Conservation (phyloP, 495 filamentous ascomycete genomes). For the Polyplosphaeria fusca region DNA sequence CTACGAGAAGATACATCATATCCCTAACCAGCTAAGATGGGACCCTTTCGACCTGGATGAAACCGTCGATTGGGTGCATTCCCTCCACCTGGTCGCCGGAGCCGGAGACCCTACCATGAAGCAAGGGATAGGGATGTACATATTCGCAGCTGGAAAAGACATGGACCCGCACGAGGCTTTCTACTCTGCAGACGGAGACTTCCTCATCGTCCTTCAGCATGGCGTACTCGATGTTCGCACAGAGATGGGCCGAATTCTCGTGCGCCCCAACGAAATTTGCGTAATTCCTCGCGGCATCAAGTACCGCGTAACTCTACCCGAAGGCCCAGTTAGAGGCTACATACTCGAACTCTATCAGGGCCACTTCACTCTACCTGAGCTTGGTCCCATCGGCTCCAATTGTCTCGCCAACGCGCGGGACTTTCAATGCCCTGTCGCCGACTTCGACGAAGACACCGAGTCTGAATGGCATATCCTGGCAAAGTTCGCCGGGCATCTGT, state of each 20-base stretch:
- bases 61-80: constrained; percentile 73
- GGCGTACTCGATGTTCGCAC: constrained; percentile 83
- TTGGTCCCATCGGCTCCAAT: constrained; percentile 86
- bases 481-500: constrained; percentile 79
- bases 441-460: constrained; percentile 61
- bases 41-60: constrained; percentile 78
- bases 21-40: constrained; percentile 90
- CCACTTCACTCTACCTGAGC: constrained; percentile 79
- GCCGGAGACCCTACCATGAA: constrained; percentile 82
- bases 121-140: constrained; percentile 73
- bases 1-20: constrained; percentile 55
- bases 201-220: constrained; percentile 80
- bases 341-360: constrained; percentile 83
- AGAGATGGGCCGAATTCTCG: constrained; percentile 75
- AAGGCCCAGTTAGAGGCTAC: constrained; percentile 72
- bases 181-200: constrained; percentile 88
- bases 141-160: constrained; percentile 76
- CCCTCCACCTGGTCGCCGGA: constrained; percentile 72
- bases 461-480: constrained; percentile 59
- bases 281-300: constrained; percentile 82
- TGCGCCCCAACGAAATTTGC: constrained; percentile 84
- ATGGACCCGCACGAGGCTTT: constrained; percentile 73
- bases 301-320: constrained; percentile 67
- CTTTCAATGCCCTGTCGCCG: constrained; percentile 79
- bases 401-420: constrained; percentile 84